Evolutionary conservation across 1,284 basidiomycete genomes (phyloP).

Genomic region (Paramarasmius palmivorus): DNA sequence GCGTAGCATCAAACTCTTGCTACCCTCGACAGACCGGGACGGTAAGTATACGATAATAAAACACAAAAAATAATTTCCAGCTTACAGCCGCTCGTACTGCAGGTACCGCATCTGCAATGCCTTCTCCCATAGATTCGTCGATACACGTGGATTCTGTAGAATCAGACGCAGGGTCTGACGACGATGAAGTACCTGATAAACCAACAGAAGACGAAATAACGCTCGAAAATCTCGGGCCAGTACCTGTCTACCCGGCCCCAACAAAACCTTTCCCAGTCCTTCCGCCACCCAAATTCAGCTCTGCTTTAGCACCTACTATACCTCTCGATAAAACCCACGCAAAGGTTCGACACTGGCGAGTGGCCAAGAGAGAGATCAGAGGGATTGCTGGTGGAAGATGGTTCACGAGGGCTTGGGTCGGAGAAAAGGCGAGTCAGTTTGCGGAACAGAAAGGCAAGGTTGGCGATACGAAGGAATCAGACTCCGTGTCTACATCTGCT

Average conservation of each 20-base stretch:
- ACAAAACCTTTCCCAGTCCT: slow-evolving; percentile 79
- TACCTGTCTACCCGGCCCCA: slow-evolving; percentile 74
- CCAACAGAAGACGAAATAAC: slow-evolving; percentile 27
- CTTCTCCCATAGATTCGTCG: slow-evolving; percentile 45
- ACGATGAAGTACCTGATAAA: slow-evolving; percentile 19
- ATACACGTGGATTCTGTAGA: slow-evolving; percentile 40
- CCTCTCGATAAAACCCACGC: slow-evolving; percentile 63
- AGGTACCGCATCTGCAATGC: slow-evolving; percentile 46
- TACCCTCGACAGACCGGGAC: no score
- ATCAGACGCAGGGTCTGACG: slow-evolving; percentile 27
- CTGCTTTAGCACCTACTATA: slow-evolving; percentile 65
- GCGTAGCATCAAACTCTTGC: no score
- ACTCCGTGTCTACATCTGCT: slow-evolving; percentile 48
- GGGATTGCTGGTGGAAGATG: slow-evolving; percentile 80
- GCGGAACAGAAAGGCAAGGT: no score
- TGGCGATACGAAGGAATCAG: no score
- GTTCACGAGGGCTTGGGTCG: slow-evolving; percentile 75
- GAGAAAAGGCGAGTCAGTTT: slow-evolving; percentile 74
- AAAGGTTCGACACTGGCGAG: slow-evolving; percentile 68
- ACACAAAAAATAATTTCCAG: no score
- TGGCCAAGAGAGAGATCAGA: slow-evolving; percentile 70
- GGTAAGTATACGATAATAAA: no score
- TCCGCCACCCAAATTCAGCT: slow-evolving; percentile 66
- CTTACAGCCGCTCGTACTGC: no score
- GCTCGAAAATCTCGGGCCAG: slow-evolving; percentile 52